These are phyloP conservation scores for Holtermanniella nyarrowii DNA, from an alignment of 768 basidiomycete species.

Conservation along the genomic window DNA sequence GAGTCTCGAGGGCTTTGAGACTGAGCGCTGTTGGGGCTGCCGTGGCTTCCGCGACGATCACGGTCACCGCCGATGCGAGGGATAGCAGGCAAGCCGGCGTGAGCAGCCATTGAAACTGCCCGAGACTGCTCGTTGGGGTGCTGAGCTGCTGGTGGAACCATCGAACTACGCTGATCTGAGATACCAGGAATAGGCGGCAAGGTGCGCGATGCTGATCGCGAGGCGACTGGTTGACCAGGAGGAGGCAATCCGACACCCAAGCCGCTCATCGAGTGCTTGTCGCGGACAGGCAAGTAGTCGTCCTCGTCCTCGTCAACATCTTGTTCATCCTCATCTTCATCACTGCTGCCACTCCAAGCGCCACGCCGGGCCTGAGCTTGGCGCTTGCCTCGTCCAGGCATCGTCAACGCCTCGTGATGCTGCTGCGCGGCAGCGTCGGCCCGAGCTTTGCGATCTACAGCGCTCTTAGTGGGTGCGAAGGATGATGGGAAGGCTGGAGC, in stretches of 20 bases:
- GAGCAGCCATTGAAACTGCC: background rate
- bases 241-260: background rate
- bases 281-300: too few relatives aligned
- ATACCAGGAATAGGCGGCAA: background rate
- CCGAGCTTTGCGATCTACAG: conserved; percentile 73
- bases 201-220: background rate
- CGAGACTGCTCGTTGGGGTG: background rate
- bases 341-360: conserved; percentile 57
- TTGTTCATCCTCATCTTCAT: conserved; percentile 74
- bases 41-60: background rate
- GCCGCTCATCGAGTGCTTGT: too few relatives aligned
- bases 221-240: background rate
- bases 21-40: background rate
- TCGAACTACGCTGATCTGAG: background rate
- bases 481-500: conserved; percentile 60
- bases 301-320: conserved; percentile 48
- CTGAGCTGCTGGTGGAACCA: background rate
- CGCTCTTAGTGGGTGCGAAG: conserved; percentile 75
- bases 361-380: conserved; percentile 43
- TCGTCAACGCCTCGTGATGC: conserved; percentile 60
- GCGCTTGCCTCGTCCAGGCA: conserved; percentile 57
- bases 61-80: background rate
- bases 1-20: background rate
- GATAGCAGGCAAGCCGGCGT: background rate
- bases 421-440: conserved; percentile 74